A percentile compares a stretch with the other conserved stretches of the same genome.
Conservation (phyloP, 2,329 filamentous ascomycete species). For the Uncinocarpus reesii region DNA sequence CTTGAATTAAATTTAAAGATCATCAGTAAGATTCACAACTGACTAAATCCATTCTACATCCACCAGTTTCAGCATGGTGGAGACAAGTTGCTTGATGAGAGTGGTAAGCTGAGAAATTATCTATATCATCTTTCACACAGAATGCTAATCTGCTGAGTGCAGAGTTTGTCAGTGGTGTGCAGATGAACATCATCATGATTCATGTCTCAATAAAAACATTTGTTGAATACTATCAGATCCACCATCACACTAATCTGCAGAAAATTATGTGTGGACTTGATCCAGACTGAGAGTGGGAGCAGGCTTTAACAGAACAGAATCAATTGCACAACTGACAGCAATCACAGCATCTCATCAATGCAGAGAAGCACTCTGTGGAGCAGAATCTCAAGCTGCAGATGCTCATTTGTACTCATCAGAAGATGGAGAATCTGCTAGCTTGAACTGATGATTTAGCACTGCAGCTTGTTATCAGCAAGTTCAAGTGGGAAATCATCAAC, state of each 20-base stretch:
- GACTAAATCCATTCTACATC: conserved; percentile 19
- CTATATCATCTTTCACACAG: neutral
- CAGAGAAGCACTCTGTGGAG: conserved; percentile 15
- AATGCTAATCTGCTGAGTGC: conserved; percentile 15
- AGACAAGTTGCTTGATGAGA: conserved; percentile 20
- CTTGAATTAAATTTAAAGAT: conserved; percentile 15
- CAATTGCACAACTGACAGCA: conserved; percentile 18
- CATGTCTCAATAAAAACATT: conserved; percentile 20
- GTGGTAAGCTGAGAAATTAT: conserved; percentile 12
- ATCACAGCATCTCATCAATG: conserved; percentile 18
- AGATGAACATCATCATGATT: conserved; percentile 21
- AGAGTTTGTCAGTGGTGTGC: conserved; percentile 18
- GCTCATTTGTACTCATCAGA: conserved; percentile 2
- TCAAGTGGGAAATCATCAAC: conserved; percentile 16
- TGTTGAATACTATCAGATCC: conserved; percentile 20
- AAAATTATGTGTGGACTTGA: conserved; percentile 19
- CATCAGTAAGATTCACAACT: conserved; percentile 19
- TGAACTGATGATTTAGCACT: neutral
- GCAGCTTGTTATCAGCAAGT: neutral
- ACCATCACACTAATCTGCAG: conserved; percentile 16
- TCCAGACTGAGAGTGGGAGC: conserved; percentile 15
- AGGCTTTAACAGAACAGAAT: conserved; percentile 16
- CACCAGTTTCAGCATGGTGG: conserved; percentile 21
- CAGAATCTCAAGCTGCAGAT: conserved; percentile 17
- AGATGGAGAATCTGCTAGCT: conserved; percentile 9